Evolutionary conservation across 306 rosid genomes (phyloP), one percentile per base, ranked within the genome.

Genomic region (Cajanus cajan): DNA sequence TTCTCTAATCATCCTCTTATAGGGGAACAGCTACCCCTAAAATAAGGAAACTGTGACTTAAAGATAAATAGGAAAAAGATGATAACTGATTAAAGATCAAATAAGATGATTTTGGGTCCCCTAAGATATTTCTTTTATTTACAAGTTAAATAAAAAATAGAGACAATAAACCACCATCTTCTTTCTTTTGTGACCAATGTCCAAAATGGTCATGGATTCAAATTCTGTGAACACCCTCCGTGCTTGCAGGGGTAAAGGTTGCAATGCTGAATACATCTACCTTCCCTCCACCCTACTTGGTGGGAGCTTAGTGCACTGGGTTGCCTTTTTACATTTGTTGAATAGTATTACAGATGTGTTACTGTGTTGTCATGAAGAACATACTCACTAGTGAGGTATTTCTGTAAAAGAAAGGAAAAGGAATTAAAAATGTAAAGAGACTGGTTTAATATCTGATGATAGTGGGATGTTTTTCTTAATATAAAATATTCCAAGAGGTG

Each of bases 391-490:
- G 13, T 25, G 71, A 61, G 36, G 19, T 4, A 44, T 61, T 61
- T 36, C 12, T 6, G 40, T 61, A 61, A 73, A 5, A 55, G 9
- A 22, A 40, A 2, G 21, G 21, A 21, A 48, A 45, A 4, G 28
- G 65, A 36, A 48, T 64, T 50, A 8, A 15, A 41, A 76, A 34
- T 48, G 65, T 48, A 21, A 21, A 47, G 51, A 33, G 36, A 47
- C 47, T 36, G 33, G 10, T 47, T 65, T 52, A 36, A 70, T 52
- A 14, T 64, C 50, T 41, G 18, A 73, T 65, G 15, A 68, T 7
- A 39, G 57, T 48, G 7, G 57, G 80, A 6, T 73, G 71, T 65
- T 73, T 45, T 54, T 43, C 48, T 65, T 39, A 25, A 6, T 73
- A 50, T 34, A 51, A 52, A 40, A 68, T 68, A 52, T 59, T 36